These are phyloP conservation scores for Earliella scabrosa DNA, from an alignment of 1,284 basidiomycete genomes.

Conservation along the genomic window DNA sequence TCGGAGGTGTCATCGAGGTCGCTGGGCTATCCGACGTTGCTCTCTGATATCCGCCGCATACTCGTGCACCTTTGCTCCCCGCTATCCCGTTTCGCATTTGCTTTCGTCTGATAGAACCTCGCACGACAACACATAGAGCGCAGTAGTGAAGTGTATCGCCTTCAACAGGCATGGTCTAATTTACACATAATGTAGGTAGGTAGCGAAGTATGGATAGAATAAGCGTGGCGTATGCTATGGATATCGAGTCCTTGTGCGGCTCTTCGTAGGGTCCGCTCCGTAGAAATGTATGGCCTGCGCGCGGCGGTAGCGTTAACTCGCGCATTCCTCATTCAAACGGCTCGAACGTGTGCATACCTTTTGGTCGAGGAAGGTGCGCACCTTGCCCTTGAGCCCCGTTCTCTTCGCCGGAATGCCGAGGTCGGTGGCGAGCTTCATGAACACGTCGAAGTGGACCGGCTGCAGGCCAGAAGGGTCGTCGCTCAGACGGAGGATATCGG, in stretches of 20 bases:
- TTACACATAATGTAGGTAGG: conserved; percentile 24
- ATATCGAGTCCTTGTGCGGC: conserved; percentile 29
- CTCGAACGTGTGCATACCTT: too few species aligned
- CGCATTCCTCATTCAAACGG: too few species aligned
- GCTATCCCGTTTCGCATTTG: neutral
- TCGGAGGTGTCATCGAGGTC: conserved; percentile 94
- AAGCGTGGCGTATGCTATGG: conserved; percentile 14
- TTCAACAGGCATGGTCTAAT: conserved; percentile 30
- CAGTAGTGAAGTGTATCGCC: conserved; percentile 18
- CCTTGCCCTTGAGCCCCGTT: conserved; percentile 38
- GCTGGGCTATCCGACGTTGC: conserved; percentile 74
- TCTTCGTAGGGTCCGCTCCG: conserved; percentile 37
- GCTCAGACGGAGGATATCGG: neutral
- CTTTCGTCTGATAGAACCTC: neutral
- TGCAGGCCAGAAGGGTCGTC: conserved; percentile 29
- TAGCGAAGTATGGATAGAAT: neutral
- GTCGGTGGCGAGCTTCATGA: conserved; percentile 43
- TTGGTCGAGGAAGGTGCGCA: conserved; percentile 61
- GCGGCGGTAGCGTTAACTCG: too few species aligned
- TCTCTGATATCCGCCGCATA: conserved; percentile 40
- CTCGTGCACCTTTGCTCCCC: neutral
- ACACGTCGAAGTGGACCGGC: conserved; percentile 65
- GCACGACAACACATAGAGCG: conserved; percentile 5
- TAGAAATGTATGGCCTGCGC: conserved; percentile 58
- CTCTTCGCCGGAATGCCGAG: conserved; percentile 34